Base-by-base conservation (phyloP, 208 protist genomes). In the Tetramitus jugosus region DNA sequence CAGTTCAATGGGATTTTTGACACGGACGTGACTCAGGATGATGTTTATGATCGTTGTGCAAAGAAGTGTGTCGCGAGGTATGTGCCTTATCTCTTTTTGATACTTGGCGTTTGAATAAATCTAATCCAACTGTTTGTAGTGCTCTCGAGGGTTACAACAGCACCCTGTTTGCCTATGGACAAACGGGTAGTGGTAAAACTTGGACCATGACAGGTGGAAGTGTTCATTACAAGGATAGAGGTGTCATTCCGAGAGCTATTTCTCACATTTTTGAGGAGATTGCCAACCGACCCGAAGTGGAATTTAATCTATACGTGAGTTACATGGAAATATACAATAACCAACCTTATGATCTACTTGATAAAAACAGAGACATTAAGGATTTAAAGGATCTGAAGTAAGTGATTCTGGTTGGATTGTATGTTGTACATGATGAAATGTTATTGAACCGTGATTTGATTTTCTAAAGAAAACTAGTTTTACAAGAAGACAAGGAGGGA, bases 271-370 rank as follows among this genome's bases (percentile, higher is more conserved):
- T 84, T 76, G 43, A 83, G 35, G 80, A 84, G 40, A 77, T 84
- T 46, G 62, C 67, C 33, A 42, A 81, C 45, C 14, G 4, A 40
- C 0, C 10, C n/a, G 80, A 81, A 26, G 35, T 43, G 37, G 71
- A 83, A 60, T 84, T 42, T 43, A 46, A 14, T 26, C 26, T 79
- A 17, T 80, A 76, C 14, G 56, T 87, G n/a, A 81, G 78, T 29
- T 87, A 87, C 56, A 62, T 87, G 3, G 80, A 87, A 60, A 85
- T 87, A 72, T 89, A 89, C 79, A 79, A 85, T 68, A 79, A 83
- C 1, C 62, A 60, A 26, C 82, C 79, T 20, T 81, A 86, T 60
- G 86, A 88, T 78, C 62, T 88, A 67, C 75, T 88, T 17, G 74
- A 85, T 67, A 39, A 60, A 2, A 62, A 62, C 23, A 52, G 80